Conservation (phyloP, 164 flowering plant species). For the Piper betle region DNA sequence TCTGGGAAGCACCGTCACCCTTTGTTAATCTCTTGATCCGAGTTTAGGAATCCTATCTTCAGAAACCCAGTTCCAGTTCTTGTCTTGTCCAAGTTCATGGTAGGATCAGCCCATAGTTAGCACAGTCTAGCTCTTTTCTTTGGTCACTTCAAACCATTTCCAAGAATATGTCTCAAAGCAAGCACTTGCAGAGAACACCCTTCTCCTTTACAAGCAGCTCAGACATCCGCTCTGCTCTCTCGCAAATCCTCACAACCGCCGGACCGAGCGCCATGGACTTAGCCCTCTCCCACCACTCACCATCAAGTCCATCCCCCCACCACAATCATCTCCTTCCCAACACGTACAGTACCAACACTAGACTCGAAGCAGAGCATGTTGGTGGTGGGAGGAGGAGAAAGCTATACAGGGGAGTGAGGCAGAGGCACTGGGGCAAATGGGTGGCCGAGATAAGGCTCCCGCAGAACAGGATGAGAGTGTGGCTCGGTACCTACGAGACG, state of each 20-base stretch:
- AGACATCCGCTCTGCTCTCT: neutral
- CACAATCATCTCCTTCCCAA: neutral
- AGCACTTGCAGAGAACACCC: neutral
- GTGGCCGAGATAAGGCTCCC: conserved; percentile 95
- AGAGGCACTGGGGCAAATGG: conserved; percentile 99
- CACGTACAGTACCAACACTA: neutral
- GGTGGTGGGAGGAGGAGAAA: conserved; percentile 30
- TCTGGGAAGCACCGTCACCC: no score
- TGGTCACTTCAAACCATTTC: neutral
- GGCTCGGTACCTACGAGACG: conserved; percentile 88
- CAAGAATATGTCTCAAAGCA: neutral
- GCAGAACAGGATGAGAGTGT: conserved; percentile 73
- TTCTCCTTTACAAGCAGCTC: neutral
- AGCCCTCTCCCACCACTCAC: neutral
- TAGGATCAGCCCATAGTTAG: no score
- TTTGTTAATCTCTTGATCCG: no score
- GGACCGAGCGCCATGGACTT: neutral
- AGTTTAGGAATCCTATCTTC: no score
- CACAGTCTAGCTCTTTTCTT: neutral
- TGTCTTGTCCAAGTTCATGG: no score
- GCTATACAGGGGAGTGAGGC: conserved; percentile 92
- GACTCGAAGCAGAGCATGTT: neutral
- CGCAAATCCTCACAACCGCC: neutral
- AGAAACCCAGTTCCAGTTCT: no score
- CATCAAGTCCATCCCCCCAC: neutral